Evolutionary conservation across 1,139 yeast genomes (phyloP), one percentile per base, ranked within the genome.

Genomic region (Entelexis sorbosivorans): DNA sequence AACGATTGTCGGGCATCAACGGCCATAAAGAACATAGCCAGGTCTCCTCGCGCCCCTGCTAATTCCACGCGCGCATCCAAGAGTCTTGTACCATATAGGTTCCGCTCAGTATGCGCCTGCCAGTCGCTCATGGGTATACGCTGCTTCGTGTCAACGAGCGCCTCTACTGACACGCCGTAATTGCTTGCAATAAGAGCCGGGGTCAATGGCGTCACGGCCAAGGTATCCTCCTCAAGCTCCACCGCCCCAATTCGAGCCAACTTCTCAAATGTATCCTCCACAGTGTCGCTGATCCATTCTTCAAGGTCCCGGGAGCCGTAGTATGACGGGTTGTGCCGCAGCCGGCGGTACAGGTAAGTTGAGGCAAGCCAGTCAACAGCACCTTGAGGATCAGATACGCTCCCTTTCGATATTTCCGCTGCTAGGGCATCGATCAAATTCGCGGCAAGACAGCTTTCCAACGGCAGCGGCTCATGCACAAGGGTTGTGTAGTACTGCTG

Each of bases 1-100:
- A 87, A 69, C 95, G 88, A 85, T 63, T 91, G 98, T 1, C 85
- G 77, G 52, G 89, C 64, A 63, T 91, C 97, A 84, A 91, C 86
- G 0, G 88, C 93, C 50, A 76, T 75, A 58, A 87, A 52, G 13
- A 54, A 36, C 16, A 10, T 4, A 1, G 9, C 22, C 8, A 47
- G 26, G 20, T 34, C 32, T 38, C 39, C 33, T 19, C 8, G 38
- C 1, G 51, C 33, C 1, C 34, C 44, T 2, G 55, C 49, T 13
- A 47, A 24, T 22, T 52, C 49, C 17, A 42, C 47, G 13, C 51
- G 31, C 6, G 56, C 52, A 36, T 52, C 51, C 24, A 48, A 11
- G 5, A 44, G 19, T 8, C 45, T 13, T 14, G 38, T 2, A n/a
- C 14, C n/a, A 5, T 22, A n/a, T 10, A 24, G 7, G 10, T 33